Base-by-base conservation (phyloP, 129 eudicot genomes). In the Flaveria robusta region DNA sequence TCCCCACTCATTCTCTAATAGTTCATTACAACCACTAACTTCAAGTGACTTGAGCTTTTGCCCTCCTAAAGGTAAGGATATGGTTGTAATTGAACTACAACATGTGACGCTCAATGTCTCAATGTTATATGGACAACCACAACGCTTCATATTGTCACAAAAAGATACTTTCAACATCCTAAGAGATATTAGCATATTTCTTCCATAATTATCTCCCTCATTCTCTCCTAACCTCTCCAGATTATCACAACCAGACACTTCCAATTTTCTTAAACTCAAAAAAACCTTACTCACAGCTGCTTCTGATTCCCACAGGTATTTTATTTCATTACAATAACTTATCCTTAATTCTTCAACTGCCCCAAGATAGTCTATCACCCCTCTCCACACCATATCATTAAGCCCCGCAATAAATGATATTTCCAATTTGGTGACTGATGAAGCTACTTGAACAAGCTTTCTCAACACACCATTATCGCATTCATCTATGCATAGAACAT, bases 281-380 rank as follows among this genome's bases (percentile, higher is more conserved):
- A 71, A 50, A 31, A 51, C 50, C 66, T 71, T 71, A 39, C 76
- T 37, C 7, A 42, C 43, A 29, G 6, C 50, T n/a, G 20, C 64
- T 37, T 71, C 76, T 18, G 50, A 51, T 52, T 71, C 64, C 76
- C 76, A 71, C 76, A 63, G 1, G 22, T 63, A 27, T 27, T 9
- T 14, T 63, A 63, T 27, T 63, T 63, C 68, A 14, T 63, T 52
- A 52, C 76, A 71, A 1, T 2, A 0, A 0, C 0, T 1, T 0
- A 71, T 52, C 31, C 19, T 51, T 71, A 71, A 3, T 29, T 71
- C 63, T 51, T 71, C 76, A 50, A 71, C 49, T 0, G 64, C 15
- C 18, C 49, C 29, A 29, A 71, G 76, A 71, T 71, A 11, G 18
- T 71, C 26, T 20, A 71, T 10, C 51, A 71, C 64, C n/a, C 34